Conservation (phyloP, 1,139 yeast genomes). For the Debaryomyces robertsiae region DNA sequence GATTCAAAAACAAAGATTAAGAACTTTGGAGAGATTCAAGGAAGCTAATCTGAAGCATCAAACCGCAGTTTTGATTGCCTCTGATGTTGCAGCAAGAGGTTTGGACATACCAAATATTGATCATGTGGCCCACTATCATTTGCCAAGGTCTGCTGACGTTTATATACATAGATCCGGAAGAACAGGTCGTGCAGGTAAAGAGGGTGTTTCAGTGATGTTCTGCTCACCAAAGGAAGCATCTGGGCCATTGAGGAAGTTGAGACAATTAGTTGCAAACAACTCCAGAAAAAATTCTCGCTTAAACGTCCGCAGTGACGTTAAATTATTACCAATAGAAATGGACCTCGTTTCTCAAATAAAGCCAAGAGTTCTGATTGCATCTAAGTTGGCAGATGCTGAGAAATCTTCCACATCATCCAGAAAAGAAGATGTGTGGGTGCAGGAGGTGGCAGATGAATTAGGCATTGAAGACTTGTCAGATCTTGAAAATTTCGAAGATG, state of each 20-base stretch:
- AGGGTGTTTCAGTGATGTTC: slow-evolving; percentile 90
- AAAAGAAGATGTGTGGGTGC: slow-evolving; percentile 80
- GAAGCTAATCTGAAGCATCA: slow-evolving; percentile 52
- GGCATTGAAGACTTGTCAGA: slow-evolving; percentile 76
- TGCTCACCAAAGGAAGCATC: slow-evolving; percentile 94
- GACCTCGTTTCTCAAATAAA: slow-evolving; percentile 71
- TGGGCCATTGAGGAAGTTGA: slow-evolving; percentile 78
- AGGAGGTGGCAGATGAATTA: slow-evolving; percentile 89
- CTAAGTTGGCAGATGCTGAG: slow-evolving; percentile 72
- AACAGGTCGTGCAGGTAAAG: slow-evolving; percentile 93
- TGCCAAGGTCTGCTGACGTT: slow-evolving; percentile 93
- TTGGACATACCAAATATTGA: slow-evolving; percentile 88
- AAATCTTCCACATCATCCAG: slow-evolving; percentile 59
- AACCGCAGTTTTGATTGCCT: slow-evolving; percentile 80
- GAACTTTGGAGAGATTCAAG: slow-evolving; percentile 76
- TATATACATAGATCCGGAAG: slow-evolving; percentile 97
- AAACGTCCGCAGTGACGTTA: slow-evolving; percentile 57
- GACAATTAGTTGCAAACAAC: slow-evolving; percentile 58
- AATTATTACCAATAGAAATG: slow-evolving; percentile 74
- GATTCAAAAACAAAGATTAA: slow-evolving; percentile 91
- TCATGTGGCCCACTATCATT: slow-evolving; percentile 94
- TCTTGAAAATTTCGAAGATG: slow-evolving; percentile 62
- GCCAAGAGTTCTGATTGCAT: slow-evolving; percentile 68
- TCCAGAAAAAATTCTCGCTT: slow-evolving; percentile 25
- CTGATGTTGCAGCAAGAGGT: slow-evolving; percentile 99